Evolutionary conservation across 495 filamentous ascomycete species (phyloP), one percentile per base, ranked within the genome.

Genomic region (Cetradonia linearis): DNA sequence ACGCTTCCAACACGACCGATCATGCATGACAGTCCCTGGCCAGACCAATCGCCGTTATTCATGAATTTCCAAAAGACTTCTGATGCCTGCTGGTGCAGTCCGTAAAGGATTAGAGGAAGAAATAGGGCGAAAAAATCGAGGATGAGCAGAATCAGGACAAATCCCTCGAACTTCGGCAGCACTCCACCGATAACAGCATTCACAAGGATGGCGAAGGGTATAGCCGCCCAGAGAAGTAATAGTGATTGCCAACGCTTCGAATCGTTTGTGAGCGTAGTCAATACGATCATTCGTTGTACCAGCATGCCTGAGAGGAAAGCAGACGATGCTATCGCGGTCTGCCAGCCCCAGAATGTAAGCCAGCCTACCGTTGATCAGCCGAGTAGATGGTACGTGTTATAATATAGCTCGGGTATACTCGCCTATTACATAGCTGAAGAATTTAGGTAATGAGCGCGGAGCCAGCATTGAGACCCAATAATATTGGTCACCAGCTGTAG

Each of bases 91-190:
- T 74, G 72, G n/a, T 68, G 68, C 30, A 73, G 73, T n/a, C 76
- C 74, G 36, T 79, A 67, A 14, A 72, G 63, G 5, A 77, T 66
- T 8, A 81, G 57, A 6, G 75, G 66, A 4, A 78, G 67, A 20
- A 81, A 65, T 56, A 73, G 73, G 8, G 73, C 72, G 6, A 77
- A 71, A 34, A 79, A 73, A 62, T 76, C 72, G 36, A 77, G 66
- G 13, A 81, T 63, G 63, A 82, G 79, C 59, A 76, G 71, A 54
- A 80, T 70, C 20, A 75, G 71, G 20, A 67, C 74, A 28, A 77
- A 68, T 25, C 76, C 67, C 61, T 82, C 78, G 42, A 84, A 66
- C 10, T 69, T 64, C 14, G 74, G 70, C 23, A 83, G 71, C 36
- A 76, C 56, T n/a, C 72, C 67, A 14, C 71, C 70, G 31, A 71